These are phyloP conservation scores for Pichia cabralensis DNA, from an alignment of 805 yeast genomes.

Conservation along the genomic window DNA sequence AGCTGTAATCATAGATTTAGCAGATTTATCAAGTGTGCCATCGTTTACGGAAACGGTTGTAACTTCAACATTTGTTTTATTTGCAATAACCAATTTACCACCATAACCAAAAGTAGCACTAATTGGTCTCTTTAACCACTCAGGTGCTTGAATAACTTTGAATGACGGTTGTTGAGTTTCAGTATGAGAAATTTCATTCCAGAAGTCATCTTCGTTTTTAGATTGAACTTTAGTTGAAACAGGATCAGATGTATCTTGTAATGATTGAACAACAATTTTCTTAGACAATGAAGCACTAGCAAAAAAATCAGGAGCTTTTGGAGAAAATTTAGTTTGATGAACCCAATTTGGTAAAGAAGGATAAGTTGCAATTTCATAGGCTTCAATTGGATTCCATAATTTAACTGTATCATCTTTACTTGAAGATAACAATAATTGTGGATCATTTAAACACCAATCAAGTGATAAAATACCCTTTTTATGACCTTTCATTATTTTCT, in stretches of 20 bases:
- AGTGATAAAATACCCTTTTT: constrained; percentile 78
- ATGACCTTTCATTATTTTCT: constrained; percentile 66
- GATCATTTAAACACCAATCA: constrained; percentile 89
- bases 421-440: constrained; percentile 69
- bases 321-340: constrained; percentile 82
- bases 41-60: constrained; percentile 28
- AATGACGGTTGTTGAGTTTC: constrained; percentile 68
- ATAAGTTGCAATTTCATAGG: constrained; percentile 68
- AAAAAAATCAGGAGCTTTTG: constrained; percentile 77
- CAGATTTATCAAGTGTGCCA: constrained; percentile 23
- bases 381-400: constrained; percentile 83
- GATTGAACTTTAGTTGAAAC: constrained; percentile 32
- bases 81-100: constrained; percentile 60
- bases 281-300: constrained; percentile 87
- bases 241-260: constrained; percentile 76
- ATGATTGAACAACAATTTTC: constrained; percentile 66
- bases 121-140: constrained; percentile 71
- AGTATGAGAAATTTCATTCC: constrained; percentile 65
- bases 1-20: constrained; percentile 42
- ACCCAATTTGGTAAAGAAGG: constrained; percentile 94
- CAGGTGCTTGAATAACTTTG: constrained; percentile 71
- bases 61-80: constrained; percentile 21
- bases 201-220: constrained; percentile 63
- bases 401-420: constrained; percentile 85
- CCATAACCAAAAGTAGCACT: constrained; percentile 89